Percentiles rank a stretch among this genome's conserved stretches.
These are phyloP conservation scores for Aspergillus alliaceus DNA, from an alignment of 2,329 filamentous ascomycete species.

Conservation along the genomic window DNA sequence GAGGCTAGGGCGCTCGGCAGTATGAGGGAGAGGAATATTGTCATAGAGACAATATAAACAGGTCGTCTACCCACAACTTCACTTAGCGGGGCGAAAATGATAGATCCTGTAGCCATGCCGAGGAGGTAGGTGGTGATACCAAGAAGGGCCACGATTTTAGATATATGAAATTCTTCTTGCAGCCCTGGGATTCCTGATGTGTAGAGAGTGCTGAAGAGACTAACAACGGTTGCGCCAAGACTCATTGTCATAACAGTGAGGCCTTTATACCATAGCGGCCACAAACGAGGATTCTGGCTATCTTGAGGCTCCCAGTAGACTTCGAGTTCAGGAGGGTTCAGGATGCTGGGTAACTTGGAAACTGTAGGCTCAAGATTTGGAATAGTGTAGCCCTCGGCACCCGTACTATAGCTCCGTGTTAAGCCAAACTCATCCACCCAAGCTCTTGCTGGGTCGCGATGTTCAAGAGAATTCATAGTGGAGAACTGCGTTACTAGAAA, in stretches of 20 bases:
- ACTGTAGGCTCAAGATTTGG: background rate
- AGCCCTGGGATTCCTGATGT: slow-evolving; percentile 17
- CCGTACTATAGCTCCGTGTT: slow-evolving; percentile 1
- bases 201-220: slow-evolving; percentile 19
- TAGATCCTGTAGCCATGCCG: slow-evolving; percentile 66
- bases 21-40: slow-evolving; percentile 63
- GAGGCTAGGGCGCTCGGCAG: slow-evolving; percentile 68
- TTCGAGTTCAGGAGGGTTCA: slow-evolving; percentile 11
- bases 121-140: slow-evolving; percentile 75
- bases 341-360: background rate
- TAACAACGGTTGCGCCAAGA: slow-evolving; percentile 16
- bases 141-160: slow-evolving; percentile 8
- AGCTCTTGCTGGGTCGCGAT: background rate
- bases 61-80: slow-evolving; percentile 41
- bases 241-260: slow-evolving; percentile 14
- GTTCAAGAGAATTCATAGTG: background rate
- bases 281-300: slow-evolving; percentile 15
- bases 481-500: no score
- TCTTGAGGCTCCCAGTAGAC: slow-evolving; percentile 14
- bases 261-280: slow-evolving; percentile 18
- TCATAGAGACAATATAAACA: slow-evolving; percentile 66
- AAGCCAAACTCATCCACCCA: background rate
- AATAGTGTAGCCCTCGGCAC: background rate
- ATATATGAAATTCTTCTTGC: slow-evolving; percentile 15
- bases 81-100: slow-evolving; percentile 67